Conservation (phyloP, 2,329 filamentous ascomycete genomes). For the Clonostachys chloroleuca region DNA sequence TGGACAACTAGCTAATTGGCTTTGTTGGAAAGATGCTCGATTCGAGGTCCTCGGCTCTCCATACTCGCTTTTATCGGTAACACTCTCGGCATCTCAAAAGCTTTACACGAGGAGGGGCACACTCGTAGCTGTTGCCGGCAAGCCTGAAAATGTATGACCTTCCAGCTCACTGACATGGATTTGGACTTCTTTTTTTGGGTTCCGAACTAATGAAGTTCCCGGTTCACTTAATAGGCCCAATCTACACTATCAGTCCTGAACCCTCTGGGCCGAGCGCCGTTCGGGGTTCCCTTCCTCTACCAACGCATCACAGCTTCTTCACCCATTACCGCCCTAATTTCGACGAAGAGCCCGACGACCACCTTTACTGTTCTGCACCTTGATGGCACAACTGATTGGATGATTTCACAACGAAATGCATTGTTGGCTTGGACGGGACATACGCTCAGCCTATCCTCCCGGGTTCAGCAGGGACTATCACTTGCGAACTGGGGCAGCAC, state of each 20-base stretch:
- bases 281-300: slow-evolving; percentile 93
- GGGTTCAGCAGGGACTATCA: slow-evolving; percentile 69
- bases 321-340: slow-evolving; percentile 83
- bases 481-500: slow-evolving; percentile 91
- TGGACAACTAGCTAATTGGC: slow-evolving; percentile 6
- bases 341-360: slow-evolving; percentile 79
- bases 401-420: slow-evolving; percentile 81
- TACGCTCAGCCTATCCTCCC: slow-evolving; percentile 71
- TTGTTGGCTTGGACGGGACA: slow-evolving; percentile 97
- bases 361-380: slow-evolving; percentile 85
- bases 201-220: not conserved
- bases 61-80: slow-evolving; percentile 90
- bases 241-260: slow-evolving; percentile 86
- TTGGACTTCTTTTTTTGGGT: not conserved
- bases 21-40: slow-evolving; percentile 64
- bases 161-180: not conserved
- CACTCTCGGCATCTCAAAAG: slow-evolving; percentile 86
- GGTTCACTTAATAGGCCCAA: slow-evolving; percentile 54
- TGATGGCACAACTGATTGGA: slow-evolving; percentile 94
- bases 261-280: slow-evolving; percentile 71
- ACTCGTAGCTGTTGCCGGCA: slow-evolving; percentile 83
- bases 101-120: slow-evolving; percentile 91
- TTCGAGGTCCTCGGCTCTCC: slow-evolving; percentile 92
- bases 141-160: slow-evolving; percentile 74
- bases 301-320: slow-evolving; percentile 84